Conservation (phyloP, 2,329 filamentous ascomycete genomes). For the Erysiphe pisi region DNA sequence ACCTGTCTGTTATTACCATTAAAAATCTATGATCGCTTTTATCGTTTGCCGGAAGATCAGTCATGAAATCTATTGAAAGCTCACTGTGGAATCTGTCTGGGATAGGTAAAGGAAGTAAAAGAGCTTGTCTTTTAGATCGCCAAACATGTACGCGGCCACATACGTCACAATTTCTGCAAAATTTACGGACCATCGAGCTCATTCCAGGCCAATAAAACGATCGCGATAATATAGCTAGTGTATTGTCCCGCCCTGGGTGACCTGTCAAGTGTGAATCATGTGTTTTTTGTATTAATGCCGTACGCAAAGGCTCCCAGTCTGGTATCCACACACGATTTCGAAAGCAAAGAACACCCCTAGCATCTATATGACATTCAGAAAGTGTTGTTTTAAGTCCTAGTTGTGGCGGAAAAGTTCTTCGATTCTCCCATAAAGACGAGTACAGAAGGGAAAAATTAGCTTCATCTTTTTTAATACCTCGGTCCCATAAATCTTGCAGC, state of each 20-base stretch:
- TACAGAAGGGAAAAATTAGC: neutral
- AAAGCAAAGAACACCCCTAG: conserved; percentile 8
- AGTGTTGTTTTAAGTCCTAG: neutral
- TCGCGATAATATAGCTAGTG: neutral
- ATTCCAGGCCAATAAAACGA: too few species aligned
- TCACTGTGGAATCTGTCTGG: too few species aligned
- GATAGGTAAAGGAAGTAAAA: too few species aligned
- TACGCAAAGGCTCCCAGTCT: conserved; percentile 8
- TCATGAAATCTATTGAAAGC: too few species aligned
- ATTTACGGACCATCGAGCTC: neutral
- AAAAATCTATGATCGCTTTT: neutral
- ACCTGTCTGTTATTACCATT: conserved; percentile 7
- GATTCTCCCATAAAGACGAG: neutral
- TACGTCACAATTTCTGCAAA: conserved; percentile 22
- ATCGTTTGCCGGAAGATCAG: neutral
- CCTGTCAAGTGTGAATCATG: conserved; percentile 9
- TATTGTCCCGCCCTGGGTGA: neutral
- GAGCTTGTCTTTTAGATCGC: too few species aligned
- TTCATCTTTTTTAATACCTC: neutral
- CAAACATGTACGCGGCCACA: conserved; percentile 6
- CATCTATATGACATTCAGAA: neutral
- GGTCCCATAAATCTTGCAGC: neutral
- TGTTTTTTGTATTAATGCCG: too few species aligned
- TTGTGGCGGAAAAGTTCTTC: neutral
- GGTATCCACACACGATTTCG: conserved; percentile 11